Percentiles rank a stretch among this genome's conserved stretches.
phyloP scores from a whole-genome alignment of 257 asterid species.

The Ehretia macrophylla region DNA sequence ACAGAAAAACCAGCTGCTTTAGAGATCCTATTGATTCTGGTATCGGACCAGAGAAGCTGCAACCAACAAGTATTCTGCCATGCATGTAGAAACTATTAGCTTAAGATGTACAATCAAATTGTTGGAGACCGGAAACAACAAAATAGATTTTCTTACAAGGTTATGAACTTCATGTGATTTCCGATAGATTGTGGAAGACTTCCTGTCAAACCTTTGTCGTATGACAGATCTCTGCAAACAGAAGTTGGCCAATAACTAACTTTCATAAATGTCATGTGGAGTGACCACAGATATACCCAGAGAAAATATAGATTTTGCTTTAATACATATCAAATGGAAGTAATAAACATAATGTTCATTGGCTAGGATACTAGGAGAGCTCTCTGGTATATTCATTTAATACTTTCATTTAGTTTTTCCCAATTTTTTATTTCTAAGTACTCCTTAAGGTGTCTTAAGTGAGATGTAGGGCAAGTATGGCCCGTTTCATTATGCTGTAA shows the following conservation, averaged over 20 bases:
- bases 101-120: not conserved
- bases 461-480: too few relatives aligned
- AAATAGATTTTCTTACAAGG: slow-evolving; percentile 54
- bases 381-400: too few relatives aligned
- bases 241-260: not conserved
- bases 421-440: too few relatives aligned
- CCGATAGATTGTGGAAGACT: slow-evolving; percentile 64
- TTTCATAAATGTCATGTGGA: too few relatives aligned
- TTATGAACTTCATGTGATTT: slow-evolving; percentile 45
- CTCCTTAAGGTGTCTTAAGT: too few relatives aligned
- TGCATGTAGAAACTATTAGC: slow-evolving; percentile 10
- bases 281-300: too few relatives aligned
- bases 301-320: too few relatives aligned
- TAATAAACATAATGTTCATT: too few relatives aligned
- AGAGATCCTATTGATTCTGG: slow-evolving; percentile 76
- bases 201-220: slow-evolving; percentile 64
- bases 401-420: too few relatives aligned
- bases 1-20: slow-evolving; percentile 52
- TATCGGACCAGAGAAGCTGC: slow-evolving; percentile 71
- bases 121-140: not conserved
- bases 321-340: too few relatives aligned
- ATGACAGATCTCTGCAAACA: slow-evolving; percentile 72
- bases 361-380: too few relatives aligned
- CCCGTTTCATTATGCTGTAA: too few relatives aligned
- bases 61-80: slow-evolving; percentile 71